phyloP scores from a whole-genome alignment of 1,139 yeast genomes.

The Blastobotrys niveus region DNA sequence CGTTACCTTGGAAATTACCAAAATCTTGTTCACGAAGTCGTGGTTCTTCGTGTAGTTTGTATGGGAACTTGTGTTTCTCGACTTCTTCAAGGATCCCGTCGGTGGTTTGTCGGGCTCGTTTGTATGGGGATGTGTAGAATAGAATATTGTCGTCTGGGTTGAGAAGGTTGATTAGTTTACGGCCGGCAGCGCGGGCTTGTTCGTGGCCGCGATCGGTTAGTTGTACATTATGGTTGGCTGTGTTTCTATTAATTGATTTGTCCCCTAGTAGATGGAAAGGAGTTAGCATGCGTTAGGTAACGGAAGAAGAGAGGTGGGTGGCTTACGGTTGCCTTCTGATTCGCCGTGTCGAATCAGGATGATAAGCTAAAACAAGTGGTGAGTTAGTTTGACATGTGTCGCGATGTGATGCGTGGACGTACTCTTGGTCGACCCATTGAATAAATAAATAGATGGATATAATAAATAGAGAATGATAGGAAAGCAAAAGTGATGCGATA shows the following conservation, averaged over 20 bases:
- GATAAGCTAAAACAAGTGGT: no score
- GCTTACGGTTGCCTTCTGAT: slow-evolving; percentile 67
- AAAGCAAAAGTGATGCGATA: no score
- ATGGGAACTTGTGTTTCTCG: slow-evolving; percentile 40
- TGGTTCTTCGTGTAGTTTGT: slow-evolving; percentile 71
- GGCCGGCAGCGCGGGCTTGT: slow-evolving; percentile 62
- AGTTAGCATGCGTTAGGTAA: background rate
- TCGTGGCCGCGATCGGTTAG: slow-evolving; percentile 62
- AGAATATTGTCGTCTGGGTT: slow-evolving; percentile 47
- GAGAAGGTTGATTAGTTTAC: slow-evolving; percentile 48
- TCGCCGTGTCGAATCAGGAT: slow-evolving; percentile 85
- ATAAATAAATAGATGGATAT: no score
- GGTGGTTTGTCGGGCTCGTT: slow-evolving; percentile 75
- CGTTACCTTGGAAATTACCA: slow-evolving; percentile 76
- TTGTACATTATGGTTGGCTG: slow-evolving; percentile 74
- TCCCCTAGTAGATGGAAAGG: slow-evolving; percentile 40
- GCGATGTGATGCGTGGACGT: slow-evolving; percentile 28
- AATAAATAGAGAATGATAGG: no score
- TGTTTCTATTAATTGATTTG: slow-evolving; percentile 64
- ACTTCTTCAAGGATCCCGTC: slow-evolving; percentile 60
- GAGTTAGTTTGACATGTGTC: slow-evolving; percentile 4
- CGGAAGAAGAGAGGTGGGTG: no score
- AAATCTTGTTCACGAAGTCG: slow-evolving; percentile 90
- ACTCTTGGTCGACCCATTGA: slow-evolving; percentile 64
- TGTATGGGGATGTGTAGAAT: slow-evolving; percentile 79